Evolutionary conservation across 208 protist genomes (phyloP).

Genomic region (Crithidia fasciculata): DNA sequence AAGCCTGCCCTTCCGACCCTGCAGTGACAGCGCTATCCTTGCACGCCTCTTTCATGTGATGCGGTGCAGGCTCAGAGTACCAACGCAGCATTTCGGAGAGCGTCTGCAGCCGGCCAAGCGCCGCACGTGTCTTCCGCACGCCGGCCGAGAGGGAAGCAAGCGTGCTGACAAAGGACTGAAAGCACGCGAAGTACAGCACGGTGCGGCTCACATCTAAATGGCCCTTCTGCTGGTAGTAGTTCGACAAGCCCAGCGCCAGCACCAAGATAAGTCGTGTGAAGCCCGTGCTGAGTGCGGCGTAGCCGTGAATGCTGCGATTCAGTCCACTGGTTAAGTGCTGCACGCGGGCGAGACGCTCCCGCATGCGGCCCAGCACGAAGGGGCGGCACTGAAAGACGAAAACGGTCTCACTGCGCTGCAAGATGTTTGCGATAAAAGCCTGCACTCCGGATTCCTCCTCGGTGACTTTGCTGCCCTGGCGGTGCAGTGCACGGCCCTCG

Average conservation of each 20-base stretch:
- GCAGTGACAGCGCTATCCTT: not conserved
- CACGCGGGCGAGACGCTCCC: conserved; percentile 32
- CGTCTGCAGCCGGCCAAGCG: conserved; percentile 54
- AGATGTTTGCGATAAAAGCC: conserved; percentile 60
- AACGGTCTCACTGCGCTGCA: conserved; percentile 69
- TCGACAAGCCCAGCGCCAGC: conserved; percentile 63
- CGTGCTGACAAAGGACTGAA: conserved; percentile 63
- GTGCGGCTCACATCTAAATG: conserved; percentile 66
- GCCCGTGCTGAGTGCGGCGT: conserved; percentile 58
- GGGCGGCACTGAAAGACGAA: conserved; percentile 59
- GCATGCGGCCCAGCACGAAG: conserved; percentile 54
- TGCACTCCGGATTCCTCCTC: conserved; percentile 53
- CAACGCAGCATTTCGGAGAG: conserved; percentile 60
- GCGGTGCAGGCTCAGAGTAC: conserved; percentile 48
- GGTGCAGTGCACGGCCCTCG: conserved; percentile 35
- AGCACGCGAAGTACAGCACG: conserved; percentile 73
- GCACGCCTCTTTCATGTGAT: not conserved
- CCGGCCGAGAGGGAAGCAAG: conserved; percentile 47
- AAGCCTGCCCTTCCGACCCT: not conserved
- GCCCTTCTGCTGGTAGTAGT: conserved; percentile 52
- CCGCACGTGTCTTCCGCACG: conserved; percentile 34
- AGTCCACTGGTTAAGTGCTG: conserved; percentile 35
- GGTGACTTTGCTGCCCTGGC: conserved; percentile 36
- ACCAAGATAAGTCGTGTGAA: conserved; percentile 72
- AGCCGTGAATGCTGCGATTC: conserved; percentile 68